Base-by-base conservation (phyloP, 2,329 filamentous ascomycete genomes). In the Dothideomycetes sp. region DNA sequence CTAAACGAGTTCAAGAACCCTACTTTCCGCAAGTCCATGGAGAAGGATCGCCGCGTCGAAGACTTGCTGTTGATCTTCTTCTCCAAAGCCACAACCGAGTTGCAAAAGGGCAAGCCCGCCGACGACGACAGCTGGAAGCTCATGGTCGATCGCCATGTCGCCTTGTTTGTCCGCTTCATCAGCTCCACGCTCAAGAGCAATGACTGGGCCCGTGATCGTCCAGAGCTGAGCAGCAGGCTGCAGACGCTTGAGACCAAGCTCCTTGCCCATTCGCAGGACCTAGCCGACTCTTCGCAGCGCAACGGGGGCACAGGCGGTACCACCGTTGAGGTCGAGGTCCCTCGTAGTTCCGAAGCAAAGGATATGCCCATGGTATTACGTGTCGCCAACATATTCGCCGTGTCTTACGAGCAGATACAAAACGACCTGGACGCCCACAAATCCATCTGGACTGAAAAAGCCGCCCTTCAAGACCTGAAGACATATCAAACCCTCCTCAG, bases 41-140 rank as follows among this genome's bases (percentile, higher is more conserved):
- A 95, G 56, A 94, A 94, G 63, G 89, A 95, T 60, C 77, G 89
- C 46, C 81, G 89, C 54, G 81, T 94, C 16, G 91, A 98, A 61
- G 88, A 94, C 47, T 66, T 96, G 37, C 78, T 98, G 37, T 72
- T 98, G 50, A 95, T 96, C 47, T 96, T 98, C 69, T 96, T 93
- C 63, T 93, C 88, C 1, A 83, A 85, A 47, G 88, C 91, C 5
- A 94, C 86, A 34, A 93, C 94, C 59, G 88, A 94, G 45, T 73
- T 94, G 53, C 79, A 83, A 60, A 84, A 85, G 58, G 75, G 81
- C 38, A 84, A 84, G 60, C 62, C 75, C 1, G 71, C 78, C 0
- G 82, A 83, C 34, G 89, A 96, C 59, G 86, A 94, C 57, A 75
- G 77, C 38, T 95, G 86, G 84, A 94, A 91, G 64, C 69, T 83